Evolutionary conservation across 495 filamentous ascomycete species (phyloP), one percentile per base, ranked within the genome.

Genomic region (Tuber magnatum): DNA sequence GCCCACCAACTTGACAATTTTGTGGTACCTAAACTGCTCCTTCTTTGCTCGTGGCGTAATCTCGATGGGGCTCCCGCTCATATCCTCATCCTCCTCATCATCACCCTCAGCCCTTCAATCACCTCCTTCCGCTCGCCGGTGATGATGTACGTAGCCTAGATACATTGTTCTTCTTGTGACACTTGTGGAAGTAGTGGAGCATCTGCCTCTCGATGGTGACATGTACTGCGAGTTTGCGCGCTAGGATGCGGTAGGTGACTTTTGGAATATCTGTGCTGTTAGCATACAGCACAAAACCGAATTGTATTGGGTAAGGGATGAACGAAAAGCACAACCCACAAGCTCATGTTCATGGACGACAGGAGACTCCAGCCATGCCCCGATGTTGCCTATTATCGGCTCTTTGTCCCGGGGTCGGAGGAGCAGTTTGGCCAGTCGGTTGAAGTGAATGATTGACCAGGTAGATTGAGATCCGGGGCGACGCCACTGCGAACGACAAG

Each of bases 141-240:
- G 39, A 98, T 81, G 69, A 98, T 84, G 82, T 97, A 99, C 28
- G 93, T 97, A 73, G 95, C 94, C 84, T 94, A 90, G 56, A 98
- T 87, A 51, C 87, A 22, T 74, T 72, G 0, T n/a, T n/a, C n/a
- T 93, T 89, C 68, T 89, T 92, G 82, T 91, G 93, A 44, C 85
- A 86, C 84, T 94, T 97, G 83, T 97, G 88, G 79, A 97, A 98
- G 20, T 97, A 94, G 83, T 90, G 97, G 2, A 99, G 89, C 87
- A 97, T 94, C 80, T 93, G 89, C 84, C 97, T 97, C 5, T 93
- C 93, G 24, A 86, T 81, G 81, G 95, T 94, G 84, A 90, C 89
- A 82, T 97, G 92, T 20, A 97, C 87, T 73, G 92, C 91, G 68
- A 97, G 83, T 46, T 89, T 90, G 79, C 94, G 89, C 82, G 92